These are phyloP conservation scores for Sanghuangporus sanghuang DNA, from an alignment of 1,284 basidiomycete species.

Conservation along the genomic window DNA sequence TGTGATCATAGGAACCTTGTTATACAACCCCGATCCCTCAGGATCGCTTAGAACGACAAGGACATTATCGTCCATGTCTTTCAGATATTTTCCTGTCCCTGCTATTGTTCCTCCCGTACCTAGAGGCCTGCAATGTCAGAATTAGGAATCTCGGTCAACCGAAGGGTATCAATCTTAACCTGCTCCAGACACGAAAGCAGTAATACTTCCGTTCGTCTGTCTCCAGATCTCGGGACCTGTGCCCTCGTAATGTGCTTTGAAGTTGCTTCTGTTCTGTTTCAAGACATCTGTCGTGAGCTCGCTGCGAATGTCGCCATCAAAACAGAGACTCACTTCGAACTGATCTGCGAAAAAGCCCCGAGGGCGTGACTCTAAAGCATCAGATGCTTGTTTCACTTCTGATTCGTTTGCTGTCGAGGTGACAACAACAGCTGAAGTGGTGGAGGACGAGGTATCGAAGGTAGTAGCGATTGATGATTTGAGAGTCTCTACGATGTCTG, in stretches of 20 bases:
- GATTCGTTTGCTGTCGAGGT: slow-evolving; percentile 43
- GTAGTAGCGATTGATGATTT: slow-evolving; percentile 24
- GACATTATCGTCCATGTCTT: slow-evolving; percentile 58
- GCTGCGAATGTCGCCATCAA: background rate
- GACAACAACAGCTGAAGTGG: slow-evolving; percentile 48
- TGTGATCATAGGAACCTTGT: slow-evolving; percentile 55
- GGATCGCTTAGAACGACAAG: slow-evolving; percentile 86
- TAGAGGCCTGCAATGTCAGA: slow-evolving; percentile 22
- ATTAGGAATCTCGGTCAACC: slow-evolving; percentile 2
- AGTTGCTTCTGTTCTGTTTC: slow-evolving; percentile 80
- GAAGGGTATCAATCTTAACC: slow-evolving; percentile 37
- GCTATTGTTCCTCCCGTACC: slow-evolving; percentile 95
- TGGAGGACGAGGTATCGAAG: slow-evolving; percentile 26
- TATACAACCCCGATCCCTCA: slow-evolving; percentile 92
- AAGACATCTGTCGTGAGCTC: background rate
- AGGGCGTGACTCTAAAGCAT: slow-evolving; percentile 45
- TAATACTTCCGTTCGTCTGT: slow-evolving; percentile 79
- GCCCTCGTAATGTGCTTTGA: slow-evolving; percentile 81
- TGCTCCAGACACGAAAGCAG: slow-evolving; percentile 93
- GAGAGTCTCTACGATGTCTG: slow-evolving; percentile 30
- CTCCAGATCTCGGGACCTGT: slow-evolving; percentile 96
- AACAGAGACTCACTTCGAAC: slow-evolving; percentile 60
- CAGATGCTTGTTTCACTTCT: slow-evolving; percentile 36
- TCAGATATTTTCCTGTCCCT: slow-evolving; percentile 80
- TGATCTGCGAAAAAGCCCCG: slow-evolving; percentile 92